Conservation (phyloP, 1,139 yeast species). For the Magnusiomyces paraingens region DNA sequence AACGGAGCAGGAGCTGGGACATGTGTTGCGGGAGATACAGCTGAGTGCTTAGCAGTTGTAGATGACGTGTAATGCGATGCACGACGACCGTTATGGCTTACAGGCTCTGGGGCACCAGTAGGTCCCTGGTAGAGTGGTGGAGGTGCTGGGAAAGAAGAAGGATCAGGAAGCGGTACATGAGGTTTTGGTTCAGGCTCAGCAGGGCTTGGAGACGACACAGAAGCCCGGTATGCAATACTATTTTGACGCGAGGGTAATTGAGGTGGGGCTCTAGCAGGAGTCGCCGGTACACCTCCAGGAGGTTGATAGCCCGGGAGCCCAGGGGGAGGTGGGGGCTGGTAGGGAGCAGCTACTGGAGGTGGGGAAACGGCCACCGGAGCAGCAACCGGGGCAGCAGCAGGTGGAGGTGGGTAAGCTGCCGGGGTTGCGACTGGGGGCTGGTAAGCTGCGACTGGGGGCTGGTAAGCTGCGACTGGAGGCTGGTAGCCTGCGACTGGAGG, state of each 20-base stretch:
- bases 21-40: neutral
- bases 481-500: constrained; percentile 3
- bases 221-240: no score
- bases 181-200: neutral
- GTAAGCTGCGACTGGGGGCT: constrained; percentile 2
- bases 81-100: neutral
- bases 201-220: neutral
- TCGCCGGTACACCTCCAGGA: constrained; percentile 4
- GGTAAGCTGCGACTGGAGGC: constrained; percentile 4
- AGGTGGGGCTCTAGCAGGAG: neutral
- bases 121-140: constrained; percentile 1
- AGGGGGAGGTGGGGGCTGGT: neutral
- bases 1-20: neutral
- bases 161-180: neutral
- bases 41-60: neutral
- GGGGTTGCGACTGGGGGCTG: constrained; percentile 1
- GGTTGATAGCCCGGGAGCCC: constrained; percentile 9
- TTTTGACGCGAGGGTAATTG: neutral
- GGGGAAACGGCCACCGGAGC: neutral
- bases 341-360: constrained; percentile 1
- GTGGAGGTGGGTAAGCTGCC: no score
- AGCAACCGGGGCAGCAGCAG: no score
- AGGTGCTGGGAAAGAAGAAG: constrained; percentile 7
- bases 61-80: neutral
- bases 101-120: neutral